Percentiles rank a stretch among this genome's conserved stretches.
These are phyloP conservation scores for Lumnitzera racemosa DNA, from an alignment of 345 rosid genomes.

Conservation along the genomic window DNA sequence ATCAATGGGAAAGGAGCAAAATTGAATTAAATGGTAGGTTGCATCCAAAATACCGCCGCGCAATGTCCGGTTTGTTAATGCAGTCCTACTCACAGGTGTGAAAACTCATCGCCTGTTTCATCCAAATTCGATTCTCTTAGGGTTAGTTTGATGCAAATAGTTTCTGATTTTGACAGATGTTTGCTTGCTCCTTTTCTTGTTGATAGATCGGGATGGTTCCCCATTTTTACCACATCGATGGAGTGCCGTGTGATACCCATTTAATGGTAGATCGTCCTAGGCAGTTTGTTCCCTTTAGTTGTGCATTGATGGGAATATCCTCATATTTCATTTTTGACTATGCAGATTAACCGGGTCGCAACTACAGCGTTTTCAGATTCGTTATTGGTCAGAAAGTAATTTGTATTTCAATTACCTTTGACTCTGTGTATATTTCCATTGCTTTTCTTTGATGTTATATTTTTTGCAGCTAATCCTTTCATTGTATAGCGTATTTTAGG, in stretches of 20 bases:
- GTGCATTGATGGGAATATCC: not conserved
- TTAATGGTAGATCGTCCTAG: constrained; percentile 14
- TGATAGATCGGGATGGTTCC: constrained; percentile 53
- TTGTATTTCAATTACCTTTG: not conserved
- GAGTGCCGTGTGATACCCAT: constrained; percentile 50
- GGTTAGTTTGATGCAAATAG: too few species aligned
- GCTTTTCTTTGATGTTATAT: too few species aligned
- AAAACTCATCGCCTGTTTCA: not conserved
- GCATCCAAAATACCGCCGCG: constrained; percentile 42
- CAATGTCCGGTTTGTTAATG: constrained; percentile 38
- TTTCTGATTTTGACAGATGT: not conserved
- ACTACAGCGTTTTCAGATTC: too few species aligned
- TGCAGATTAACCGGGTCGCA: not conserved
- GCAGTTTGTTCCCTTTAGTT: too few species aligned
- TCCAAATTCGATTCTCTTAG: too few species aligned
- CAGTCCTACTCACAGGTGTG: constrained; percentile 67
- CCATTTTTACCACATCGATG: constrained; percentile 47
- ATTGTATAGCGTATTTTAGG: too few species aligned
- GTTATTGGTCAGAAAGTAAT: not conserved
- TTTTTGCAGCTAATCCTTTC: too few species aligned
- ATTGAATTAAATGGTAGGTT: constrained; percentile 59
- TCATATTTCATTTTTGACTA: not conserved
- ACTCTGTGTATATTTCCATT: not conserved
- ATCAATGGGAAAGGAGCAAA: constrained; percentile 48
- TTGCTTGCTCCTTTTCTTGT: not conserved